phyloP scores from a whole-genome alignment of 352 stramenopile genomes.

The Globisporangium uncinulatum region DNA sequence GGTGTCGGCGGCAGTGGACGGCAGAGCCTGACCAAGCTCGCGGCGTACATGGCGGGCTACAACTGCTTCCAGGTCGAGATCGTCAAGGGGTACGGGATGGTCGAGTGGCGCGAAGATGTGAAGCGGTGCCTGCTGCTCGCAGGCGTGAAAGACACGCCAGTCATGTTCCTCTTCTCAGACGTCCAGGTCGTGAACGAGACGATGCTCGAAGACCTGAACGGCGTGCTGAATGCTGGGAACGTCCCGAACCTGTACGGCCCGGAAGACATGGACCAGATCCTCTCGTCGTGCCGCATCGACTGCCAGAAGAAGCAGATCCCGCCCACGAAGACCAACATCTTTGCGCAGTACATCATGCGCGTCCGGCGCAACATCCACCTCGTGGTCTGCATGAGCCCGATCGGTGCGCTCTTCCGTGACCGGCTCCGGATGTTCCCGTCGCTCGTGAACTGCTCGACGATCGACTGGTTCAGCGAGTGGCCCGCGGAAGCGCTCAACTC shows the following conservation, averaged over 20 bases:
- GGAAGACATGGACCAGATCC: conserved; percentile 92
- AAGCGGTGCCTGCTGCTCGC: conserved; percentile 89
- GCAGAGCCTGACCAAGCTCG: conserved; percentile 90
- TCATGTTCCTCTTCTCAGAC: conserved; percentile 94
- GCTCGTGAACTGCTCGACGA: conserved; percentile 83
- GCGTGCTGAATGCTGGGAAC: conserved; percentile 93
- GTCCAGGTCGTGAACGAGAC: conserved; percentile 94
- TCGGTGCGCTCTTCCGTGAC: conserved; percentile 76
- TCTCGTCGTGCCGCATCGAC: conserved; percentile 87
- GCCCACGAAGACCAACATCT: conserved; percentile 94
- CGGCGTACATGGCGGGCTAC: conserved; percentile 92
- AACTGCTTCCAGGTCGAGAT: conserved; percentile 95
- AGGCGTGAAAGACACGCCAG: conserved; percentile 87
- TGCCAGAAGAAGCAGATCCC: conserved; percentile 89
- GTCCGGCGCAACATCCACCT: conserved; percentile 91
- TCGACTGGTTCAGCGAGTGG: conserved; percentile 89
- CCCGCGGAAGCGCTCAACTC: conserved; percentile 80
- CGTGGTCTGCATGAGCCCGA: conserved; percentile 86
- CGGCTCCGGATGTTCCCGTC: conserved; percentile 86
- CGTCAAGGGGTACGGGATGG: conserved; percentile 90
- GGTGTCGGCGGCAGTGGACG: conserved; percentile 91
- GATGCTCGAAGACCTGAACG: conserved; percentile 95
- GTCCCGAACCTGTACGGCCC: conserved; percentile 91
- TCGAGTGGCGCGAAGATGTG: conserved; percentile 92
- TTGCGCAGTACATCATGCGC: conserved; percentile 90